phyloP scores from a whole-genome alignment of 306 rosid species.

The Casuarina equisetifolia region DNA sequence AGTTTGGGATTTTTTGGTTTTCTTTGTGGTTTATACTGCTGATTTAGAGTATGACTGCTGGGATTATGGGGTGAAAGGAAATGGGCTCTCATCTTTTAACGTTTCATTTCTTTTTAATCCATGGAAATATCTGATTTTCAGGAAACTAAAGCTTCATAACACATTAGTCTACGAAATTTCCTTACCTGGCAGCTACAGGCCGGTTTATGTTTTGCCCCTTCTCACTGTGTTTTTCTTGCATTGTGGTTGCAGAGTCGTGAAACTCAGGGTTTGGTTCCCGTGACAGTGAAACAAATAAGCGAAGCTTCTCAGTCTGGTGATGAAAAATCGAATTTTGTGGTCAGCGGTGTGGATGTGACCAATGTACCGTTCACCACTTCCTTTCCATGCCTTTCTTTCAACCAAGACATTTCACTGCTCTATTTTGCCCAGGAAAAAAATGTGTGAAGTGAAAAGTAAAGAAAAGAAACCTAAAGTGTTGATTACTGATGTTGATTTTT shows the following conservation, averaged over 20 bases:
- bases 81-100: background rate
- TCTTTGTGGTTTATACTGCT: background rate
- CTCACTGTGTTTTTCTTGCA: background rate
- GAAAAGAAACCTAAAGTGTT: background rate
- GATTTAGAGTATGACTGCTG: background rate
- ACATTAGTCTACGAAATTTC: background rate
- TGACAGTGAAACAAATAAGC: conserved; percentile 88
- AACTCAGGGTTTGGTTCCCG: conserved; percentile 73
- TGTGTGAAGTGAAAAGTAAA: background rate
- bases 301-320: conserved; percentile 81
- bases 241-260: conserved; percentile 52
- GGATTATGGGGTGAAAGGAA: background rate
- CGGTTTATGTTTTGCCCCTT: conserved; percentile 1
- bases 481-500: background rate
- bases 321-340: conserved; percentile 72
- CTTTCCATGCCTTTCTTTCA: background rate
- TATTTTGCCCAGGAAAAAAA: background rate
- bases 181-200: conserved; percentile 2
- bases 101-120: background rate
- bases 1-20: background rate
- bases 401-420: background rate
- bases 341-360: conserved; percentile 70
- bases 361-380: conserved; percentile 49
- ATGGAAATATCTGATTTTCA: background rate
- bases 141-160: background rate